These are phyloP conservation scores for Helichrysum umbraculigerum DNA, from an alignment of 129 eudicot species.

Conservation along the genomic window DNA sequence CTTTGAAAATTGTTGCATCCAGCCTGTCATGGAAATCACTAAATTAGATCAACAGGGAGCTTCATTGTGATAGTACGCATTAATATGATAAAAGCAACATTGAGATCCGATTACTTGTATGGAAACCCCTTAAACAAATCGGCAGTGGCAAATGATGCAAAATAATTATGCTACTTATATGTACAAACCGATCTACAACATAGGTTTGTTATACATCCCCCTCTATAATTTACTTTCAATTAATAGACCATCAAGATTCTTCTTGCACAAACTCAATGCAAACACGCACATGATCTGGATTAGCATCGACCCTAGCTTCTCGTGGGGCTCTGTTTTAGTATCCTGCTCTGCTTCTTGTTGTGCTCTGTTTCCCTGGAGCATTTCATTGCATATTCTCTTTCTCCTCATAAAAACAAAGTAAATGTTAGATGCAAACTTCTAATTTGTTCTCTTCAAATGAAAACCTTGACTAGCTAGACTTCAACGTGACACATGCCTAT, in stretches of 20 bases:
- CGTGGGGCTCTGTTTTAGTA: background rate
- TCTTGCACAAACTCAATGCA: background rate
- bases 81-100: background rate
- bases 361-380: background rate
- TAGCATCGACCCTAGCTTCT: background rate
- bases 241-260: background rate
- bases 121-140: background rate
- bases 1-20: background rate
- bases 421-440: too few species aligned
- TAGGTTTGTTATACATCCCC: too few species aligned
- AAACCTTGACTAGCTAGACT: too few species aligned
- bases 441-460: too few species aligned
- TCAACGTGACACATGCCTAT: too few species aligned
- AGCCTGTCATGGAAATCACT: background rate
- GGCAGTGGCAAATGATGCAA: too few species aligned
- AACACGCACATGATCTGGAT: background rate
- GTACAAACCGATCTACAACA: too few species aligned
- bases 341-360: background rate
- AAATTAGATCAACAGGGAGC: background rate
- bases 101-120: background rate
- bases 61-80: background rate
- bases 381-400: background rate
- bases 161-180: too few species aligned
- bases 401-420: background rate
- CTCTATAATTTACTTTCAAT: background rate